A percentile compares a stretch with the other conserved stretches of the same genome.
Evolutionary conservation across 345 rosid genomes (phyloP).

Genomic region (Rubroshorea leprosula): DNA sequence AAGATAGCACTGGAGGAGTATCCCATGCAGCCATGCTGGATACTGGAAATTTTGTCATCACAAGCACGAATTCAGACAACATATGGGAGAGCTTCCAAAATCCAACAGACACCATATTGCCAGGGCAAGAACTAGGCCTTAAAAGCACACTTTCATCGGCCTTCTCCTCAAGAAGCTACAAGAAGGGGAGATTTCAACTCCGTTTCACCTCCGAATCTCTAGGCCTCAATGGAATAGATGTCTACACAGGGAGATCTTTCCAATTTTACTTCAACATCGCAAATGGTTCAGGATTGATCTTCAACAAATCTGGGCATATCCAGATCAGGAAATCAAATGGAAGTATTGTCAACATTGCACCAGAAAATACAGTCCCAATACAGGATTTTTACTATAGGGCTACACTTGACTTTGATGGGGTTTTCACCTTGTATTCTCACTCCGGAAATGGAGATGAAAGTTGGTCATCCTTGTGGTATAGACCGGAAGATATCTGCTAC

Average conservation of each 20-base stretch:
- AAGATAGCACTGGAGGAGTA: background rate
- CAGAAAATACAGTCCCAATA: background rate
- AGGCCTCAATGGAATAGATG: constrained; percentile 9
- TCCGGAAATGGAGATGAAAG: background rate
- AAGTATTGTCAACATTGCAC: too few relatives aligned
- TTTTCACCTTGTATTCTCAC: constrained; percentile 10
- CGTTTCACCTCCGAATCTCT: background rate
- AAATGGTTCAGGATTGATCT: constrained; percentile 5
- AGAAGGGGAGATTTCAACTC: constrained; percentile 12
- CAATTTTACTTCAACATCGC: background rate
- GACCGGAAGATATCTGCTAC: background rate
- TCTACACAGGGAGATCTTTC: constrained; percentile 1
- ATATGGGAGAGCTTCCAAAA: constrained; percentile 39
- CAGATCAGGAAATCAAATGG: background rate
- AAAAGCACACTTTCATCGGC: background rate
- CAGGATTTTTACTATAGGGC: constrained; percentile 10
- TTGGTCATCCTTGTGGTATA: background rate
- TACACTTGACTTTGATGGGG: constrained; percentile 10
- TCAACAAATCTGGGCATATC: constrained; percentile 4
- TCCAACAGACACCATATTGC: constrained; percentile 40
- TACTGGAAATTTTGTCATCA: constrained; percentile 35
- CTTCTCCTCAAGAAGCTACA: background rate
- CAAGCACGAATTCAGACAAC: constrained; percentile 3
- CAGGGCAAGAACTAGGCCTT: constrained; percentile 22
- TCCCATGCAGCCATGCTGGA: constrained; percentile 18